phyloP scores from a whole-genome alignment of 441 rosid genomes.

The Omphalea diandra region DNA sequence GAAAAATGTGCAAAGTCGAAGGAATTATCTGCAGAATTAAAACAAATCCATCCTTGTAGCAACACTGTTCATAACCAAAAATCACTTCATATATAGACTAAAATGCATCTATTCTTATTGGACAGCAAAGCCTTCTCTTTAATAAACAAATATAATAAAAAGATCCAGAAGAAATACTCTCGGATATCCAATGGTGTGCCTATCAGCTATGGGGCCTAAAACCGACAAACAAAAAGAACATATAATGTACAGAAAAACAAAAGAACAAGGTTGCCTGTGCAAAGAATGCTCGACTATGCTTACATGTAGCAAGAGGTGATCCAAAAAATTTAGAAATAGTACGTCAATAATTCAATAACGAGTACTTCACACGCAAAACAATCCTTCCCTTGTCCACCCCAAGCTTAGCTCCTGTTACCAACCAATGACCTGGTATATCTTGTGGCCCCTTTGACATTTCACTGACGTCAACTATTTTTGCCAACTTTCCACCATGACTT shows the following conservation, averaged over 20 bases:
- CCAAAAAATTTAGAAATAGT: constrained; percentile 23
- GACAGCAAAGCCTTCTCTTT: constrained; percentile 6
- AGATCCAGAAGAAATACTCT: constrained; percentile 9
- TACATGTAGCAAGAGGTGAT: constrained; percentile 21
- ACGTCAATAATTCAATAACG: constrained; percentile 59
- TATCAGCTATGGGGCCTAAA: constrained; percentile 21
- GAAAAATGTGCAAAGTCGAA: background rate
- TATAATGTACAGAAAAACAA: constrained; percentile 48
- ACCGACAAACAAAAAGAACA: constrained; percentile 28
- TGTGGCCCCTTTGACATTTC: constrained; percentile 72
- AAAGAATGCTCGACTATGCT: constrained; percentile 57
- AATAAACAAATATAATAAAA: constrained; percentile 13
- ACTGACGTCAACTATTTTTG: constrained; percentile 50
- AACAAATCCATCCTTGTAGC: background rate
- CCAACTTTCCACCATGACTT: constrained; percentile 42
- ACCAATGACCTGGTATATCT: constrained; percentile 75
- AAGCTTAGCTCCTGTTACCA: constrained; percentile 72
- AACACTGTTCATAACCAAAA: background rate
- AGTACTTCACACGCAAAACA: constrained; percentile 57
- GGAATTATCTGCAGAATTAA: background rate
- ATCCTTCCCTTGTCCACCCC: constrained; percentile 72
- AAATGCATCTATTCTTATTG: background rate
- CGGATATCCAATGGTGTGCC: constrained; percentile 16
- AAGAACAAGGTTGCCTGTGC: constrained; percentile 46
- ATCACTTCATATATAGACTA: background rate